phyloP scores from a whole-genome alignment of 345 rosid genomes.

The Eucalyptus curtisii region DNA sequence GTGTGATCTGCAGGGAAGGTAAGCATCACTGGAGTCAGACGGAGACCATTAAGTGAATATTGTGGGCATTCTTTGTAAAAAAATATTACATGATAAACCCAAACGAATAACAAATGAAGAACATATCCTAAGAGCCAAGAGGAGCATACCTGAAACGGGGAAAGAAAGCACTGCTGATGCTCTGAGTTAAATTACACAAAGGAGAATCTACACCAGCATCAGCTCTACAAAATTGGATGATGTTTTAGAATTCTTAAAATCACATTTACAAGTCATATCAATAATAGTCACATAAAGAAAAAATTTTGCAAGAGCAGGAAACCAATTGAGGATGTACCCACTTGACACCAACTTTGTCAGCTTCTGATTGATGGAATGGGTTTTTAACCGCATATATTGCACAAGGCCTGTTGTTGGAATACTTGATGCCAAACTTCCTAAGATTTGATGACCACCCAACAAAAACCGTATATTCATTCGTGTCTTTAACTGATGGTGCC shows the following conservation, averaged over 20 bases:
- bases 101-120: neutral
- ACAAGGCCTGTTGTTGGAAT: slow-evolving; percentile 73
- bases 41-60: neutral
- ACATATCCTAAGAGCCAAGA: neutral
- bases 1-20: neutral
- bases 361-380: slow-evolving; percentile 15
- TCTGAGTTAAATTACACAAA: slow-evolving; percentile 44
- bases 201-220: slow-evolving; percentile 28
- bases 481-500: slow-evolving; percentile 47
- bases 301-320: neutral
- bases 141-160: slow-evolving; percentile 66
- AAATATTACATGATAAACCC: neutral
- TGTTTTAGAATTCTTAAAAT: neutral
- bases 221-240: slow-evolving; percentile 19
- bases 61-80: neutral
- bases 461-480: slow-evolving; percentile 50
- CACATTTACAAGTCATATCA: neutral
- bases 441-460: slow-evolving; percentile 73
- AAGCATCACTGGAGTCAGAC: neutral
- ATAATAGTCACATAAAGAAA: neutral
- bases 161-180: slow-evolving; percentile 64
- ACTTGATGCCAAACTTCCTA: slow-evolving; percentile 85
- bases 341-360: slow-evolving; percentile 27
- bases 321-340: slow-evolving; percentile 16
- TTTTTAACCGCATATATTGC: slow-evolving; percentile 52